Percentiles rank a stretch among this genome's conserved stretches.
phyloP scores from a whole-genome alignment of 768 basidiomycete species.

The Suillus subaureus region DNA sequence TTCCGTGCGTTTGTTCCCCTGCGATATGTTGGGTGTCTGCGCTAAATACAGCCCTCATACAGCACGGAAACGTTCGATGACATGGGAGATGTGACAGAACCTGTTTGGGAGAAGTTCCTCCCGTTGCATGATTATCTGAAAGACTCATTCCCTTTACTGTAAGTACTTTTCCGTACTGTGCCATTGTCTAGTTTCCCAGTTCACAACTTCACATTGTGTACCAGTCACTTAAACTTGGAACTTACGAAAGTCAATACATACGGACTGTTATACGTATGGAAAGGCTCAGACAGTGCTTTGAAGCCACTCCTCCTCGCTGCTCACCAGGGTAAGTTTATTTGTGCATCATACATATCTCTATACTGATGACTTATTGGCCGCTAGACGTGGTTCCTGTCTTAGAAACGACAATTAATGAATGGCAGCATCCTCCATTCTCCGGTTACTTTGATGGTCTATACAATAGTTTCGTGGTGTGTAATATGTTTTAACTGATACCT shows the following conservation, averaged over 20 bases:
- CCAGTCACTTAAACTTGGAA: conserved; percentile 47
- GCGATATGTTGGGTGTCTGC: not conserved
- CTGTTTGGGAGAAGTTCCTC: conserved; percentile 57
- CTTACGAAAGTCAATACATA: conserved; percentile 67
- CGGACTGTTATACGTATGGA: conserved; percentile 75
- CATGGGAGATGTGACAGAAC: conserved; percentile 48
- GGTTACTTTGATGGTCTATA: conserved; percentile 54
- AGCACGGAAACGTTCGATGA: conserved; percentile 56
- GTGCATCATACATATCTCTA: not conserved
- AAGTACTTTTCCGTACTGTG: conserved; percentile 16
- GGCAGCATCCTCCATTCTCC: conserved; percentile 60
- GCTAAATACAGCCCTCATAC: conserved; percentile 6
- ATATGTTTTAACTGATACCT: not conserved
- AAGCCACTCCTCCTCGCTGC: conserved; percentile 73
- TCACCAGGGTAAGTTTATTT: conserved; percentile 52
- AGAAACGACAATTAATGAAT: conserved; percentile 49
- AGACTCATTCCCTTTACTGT: conserved; percentile 65
- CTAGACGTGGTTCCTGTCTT: conserved; percentile 66
- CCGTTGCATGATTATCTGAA: conserved; percentile 58
- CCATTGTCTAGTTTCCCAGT: conserved; percentile 48
- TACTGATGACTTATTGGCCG: not conserved
- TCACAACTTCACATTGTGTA: conserved; percentile 19
- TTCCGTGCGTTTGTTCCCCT: conserved; percentile 36
- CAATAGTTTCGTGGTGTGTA: not conserved
- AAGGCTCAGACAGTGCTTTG: conserved; percentile 51